These are phyloP conservation scores for Penicillium flavigenum DNA, from an alignment of 495 filamentous ascomycete genomes.

Conservation along the genomic window DNA sequence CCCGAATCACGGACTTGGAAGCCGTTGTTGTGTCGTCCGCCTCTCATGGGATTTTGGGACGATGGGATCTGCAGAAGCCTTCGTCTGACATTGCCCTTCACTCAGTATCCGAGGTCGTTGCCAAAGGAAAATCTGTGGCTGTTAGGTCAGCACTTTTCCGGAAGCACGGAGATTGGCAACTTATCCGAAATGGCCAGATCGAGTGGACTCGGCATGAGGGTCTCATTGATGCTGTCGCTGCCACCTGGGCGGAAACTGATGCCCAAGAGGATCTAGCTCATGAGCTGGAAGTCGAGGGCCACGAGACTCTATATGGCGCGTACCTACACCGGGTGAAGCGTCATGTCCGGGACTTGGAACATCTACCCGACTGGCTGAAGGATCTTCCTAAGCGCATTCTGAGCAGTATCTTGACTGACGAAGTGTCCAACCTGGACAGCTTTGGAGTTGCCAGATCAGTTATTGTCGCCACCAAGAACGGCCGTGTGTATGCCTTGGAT, in stretches of 20 bases:
- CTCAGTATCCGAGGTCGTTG: conserved; percentile 79
- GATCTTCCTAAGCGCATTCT: conserved; percentile 64
- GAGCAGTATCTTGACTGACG: conserved; percentile 62
- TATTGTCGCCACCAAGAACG: conserved; percentile 76
- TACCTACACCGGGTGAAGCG: conserved; percentile 86
- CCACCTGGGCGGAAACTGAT: conserved; percentile 72
- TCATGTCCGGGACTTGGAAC: conserved; percentile 73
- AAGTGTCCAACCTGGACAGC: conserved; percentile 64
- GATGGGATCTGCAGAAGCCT: conserved; percentile 59
- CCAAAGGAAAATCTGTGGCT: conserved; percentile 63
- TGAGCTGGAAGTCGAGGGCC: conserved; percentile 80
- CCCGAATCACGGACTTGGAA: conserved; percentile 70
- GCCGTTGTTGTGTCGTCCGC: conserved; percentile 69
- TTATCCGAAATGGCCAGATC: conserved; percentile 76
- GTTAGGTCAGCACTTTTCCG: conserved; percentile 72
- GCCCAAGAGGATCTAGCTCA: conserved; percentile 69
- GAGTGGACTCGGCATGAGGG: conserved; percentile 83
- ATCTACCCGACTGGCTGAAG: conserved; percentile 73
- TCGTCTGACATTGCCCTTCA: conserved; percentile 51
- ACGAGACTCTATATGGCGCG: conserved; percentile 72
- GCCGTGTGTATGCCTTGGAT: conserved; percentile 76
- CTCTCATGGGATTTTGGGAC: conserved; percentile 70
- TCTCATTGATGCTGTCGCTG: conserved; percentile 70
- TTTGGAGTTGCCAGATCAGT: conserved; percentile 87
- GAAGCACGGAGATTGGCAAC: conserved; percentile 73